These are phyloP conservation scores for Salix arbutifolia DNA, from an alignment of 345 rosid genomes.

Conservation along the genomic window DNA sequence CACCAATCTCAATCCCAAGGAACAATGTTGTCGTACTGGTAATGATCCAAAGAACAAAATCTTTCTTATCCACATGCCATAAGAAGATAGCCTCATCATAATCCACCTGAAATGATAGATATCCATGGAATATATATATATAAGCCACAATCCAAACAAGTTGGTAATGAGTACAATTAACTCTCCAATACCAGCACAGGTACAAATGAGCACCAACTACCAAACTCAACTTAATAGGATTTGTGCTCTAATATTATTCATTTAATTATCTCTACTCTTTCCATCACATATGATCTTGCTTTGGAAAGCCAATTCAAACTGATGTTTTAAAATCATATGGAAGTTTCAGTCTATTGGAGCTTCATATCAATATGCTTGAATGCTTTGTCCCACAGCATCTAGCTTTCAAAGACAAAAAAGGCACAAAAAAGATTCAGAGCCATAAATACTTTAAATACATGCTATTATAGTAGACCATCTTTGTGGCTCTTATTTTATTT, in stretches of 20 bases:
- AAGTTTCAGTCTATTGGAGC: neutral
- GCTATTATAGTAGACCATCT: neutral
- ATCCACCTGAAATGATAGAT: constrained; percentile 66
- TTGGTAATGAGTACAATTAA: neutral
- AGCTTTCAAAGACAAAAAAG: neutral
- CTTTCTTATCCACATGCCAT: constrained; percentile 94
- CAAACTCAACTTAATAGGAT: neutral
- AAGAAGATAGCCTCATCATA: constrained; percentile 90
- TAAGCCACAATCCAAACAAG: neutral
- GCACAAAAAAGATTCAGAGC: neutral
- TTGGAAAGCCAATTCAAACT: neutral
- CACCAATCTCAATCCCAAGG: constrained; percentile 96
- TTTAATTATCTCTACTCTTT: neutral
- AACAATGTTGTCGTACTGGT: constrained; percentile 77
- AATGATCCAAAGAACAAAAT: constrained; percentile 91
- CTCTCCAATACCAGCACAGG: neutral
- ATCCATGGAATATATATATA: constrained; percentile 8
- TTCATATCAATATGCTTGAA: neutral
- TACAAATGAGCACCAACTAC: neutral
- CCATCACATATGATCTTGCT: neutral
- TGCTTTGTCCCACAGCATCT: neutral
- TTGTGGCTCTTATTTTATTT: neutral
- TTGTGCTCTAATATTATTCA: neutral
- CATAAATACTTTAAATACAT: neutral
- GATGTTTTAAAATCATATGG: neutral